phyloP scores from a whole-genome alignment of 169 alveolate genomes.

The Eimeria praecox region DNA sequence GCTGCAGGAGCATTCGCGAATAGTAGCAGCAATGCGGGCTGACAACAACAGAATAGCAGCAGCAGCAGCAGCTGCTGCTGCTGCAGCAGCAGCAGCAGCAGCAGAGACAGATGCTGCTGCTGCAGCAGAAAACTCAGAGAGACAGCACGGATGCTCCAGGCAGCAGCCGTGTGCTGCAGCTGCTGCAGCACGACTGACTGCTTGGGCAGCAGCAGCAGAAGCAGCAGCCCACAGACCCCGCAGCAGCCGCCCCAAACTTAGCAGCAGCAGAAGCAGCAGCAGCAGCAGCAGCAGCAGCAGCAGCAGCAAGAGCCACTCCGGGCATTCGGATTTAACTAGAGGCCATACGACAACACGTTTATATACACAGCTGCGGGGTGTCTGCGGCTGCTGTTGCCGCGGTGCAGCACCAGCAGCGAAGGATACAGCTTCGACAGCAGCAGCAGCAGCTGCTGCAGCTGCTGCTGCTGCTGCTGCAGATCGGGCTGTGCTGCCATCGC shows the following conservation, averaged over 20 bases:
- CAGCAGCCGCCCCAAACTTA: not conserved
- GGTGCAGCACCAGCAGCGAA: not conserved
- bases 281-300: too few species aligned
- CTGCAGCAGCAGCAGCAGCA: constrained; percentile 43
- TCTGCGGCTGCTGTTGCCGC: constrained; percentile 65
- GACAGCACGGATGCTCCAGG: not conserved
- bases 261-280: constrained; percentile 41
- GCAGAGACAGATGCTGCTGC: not conserved
- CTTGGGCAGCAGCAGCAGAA: constrained; percentile 76
- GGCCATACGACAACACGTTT: not conserved
- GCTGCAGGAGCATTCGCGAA: constrained; percentile 68
- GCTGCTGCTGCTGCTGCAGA: constrained; percentile 66
- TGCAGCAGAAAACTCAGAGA: not conserved
- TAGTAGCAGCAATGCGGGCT: constrained; percentile 51
- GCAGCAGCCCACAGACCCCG: constrained; percentile 18
- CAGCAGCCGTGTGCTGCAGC: constrained; percentile 55
- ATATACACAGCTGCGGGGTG: constrained; percentile 16
- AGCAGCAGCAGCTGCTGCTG: constrained; percentile 53
- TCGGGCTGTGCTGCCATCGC: constrained; percentile 35
- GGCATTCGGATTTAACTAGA: not conserved
- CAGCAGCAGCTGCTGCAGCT: constrained; percentile 9
- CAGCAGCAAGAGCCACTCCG: not conserved
- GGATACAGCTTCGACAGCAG: not conserved
- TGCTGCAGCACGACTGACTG: constrained; percentile 45
- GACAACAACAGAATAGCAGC: constrained; percentile 55